A percentile compares a stretch with the other conserved stretches of the same genome.
Evolutionary conservation across 2,329 filamentous ascomycete genomes (phyloP).

Genomic region (Grosmannia serpens): DNA sequence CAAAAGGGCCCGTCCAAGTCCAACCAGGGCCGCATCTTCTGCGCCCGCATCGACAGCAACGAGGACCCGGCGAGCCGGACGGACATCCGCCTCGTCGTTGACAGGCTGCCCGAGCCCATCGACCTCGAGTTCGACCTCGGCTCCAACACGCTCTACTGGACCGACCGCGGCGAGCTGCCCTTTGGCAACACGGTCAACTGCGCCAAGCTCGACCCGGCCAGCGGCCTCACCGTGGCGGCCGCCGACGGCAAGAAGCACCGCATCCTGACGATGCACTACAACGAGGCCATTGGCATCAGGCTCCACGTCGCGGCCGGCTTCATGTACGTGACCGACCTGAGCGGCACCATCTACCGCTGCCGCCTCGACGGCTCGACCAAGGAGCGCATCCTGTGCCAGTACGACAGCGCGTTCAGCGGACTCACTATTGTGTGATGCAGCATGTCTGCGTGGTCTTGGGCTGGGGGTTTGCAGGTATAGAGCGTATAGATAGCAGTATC

Average conservation of each 20-base stretch:
- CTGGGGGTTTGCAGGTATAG: too few relatives aligned
- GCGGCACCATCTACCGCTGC: constrained; percentile 25
- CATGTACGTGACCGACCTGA: constrained; percentile 28
- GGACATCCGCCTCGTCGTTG: constrained; percentile 31
- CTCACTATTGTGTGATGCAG: constrained; percentile 7
- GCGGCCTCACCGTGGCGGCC: constrained; percentile 1
- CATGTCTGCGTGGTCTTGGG: too few relatives aligned
- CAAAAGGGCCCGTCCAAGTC: constrained; percentile 46
- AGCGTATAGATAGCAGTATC: too few relatives aligned
- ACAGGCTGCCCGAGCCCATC: constrained; percentile 41
- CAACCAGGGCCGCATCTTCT: constrained; percentile 38
- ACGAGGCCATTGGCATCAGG: constrained; percentile 35
- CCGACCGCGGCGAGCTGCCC: constrained; percentile 46
- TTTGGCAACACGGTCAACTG: constrained; percentile 41
- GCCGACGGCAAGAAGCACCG: constrained; percentile 10
- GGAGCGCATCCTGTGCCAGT: constrained; percentile 15
- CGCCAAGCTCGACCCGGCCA: constrained; percentile 13
- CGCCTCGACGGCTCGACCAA: constrained; percentile 20
- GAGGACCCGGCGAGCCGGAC: constrained; percentile 20
- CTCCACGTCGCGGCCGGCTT: constrained; percentile 23
- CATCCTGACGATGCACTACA: constrained; percentile 23
- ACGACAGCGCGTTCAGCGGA: constrained; percentile 15
- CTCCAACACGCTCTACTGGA: constrained; percentile 41
- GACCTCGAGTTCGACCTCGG: constrained; percentile 43
- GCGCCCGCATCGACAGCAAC: constrained; percentile 28